A percentile compares a stretch with the other conserved stretches of the same genome.
Conservation (phyloP, 805 yeast species). For the Schwanniomyces yamadae region DNA sequence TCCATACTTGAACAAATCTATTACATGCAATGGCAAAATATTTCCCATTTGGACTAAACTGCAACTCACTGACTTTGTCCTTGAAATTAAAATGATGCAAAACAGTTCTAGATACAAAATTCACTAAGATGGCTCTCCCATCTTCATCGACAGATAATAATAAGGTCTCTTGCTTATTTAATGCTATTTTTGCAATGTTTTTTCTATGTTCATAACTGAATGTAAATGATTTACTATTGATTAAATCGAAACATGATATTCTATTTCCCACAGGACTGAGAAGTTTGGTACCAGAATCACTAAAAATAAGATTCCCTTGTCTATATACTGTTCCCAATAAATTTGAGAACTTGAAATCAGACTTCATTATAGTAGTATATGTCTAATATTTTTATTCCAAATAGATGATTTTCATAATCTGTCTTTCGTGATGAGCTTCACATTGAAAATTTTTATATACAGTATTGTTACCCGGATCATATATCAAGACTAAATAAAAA, state of each 20-base stretch:
- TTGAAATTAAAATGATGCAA: slow-evolving; percentile 93
- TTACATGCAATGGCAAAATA: slow-evolving; percentile 85
- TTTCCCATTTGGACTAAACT: slow-evolving; percentile 86
- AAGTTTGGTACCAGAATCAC: slow-evolving; percentile 80
- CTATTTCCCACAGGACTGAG: slow-evolving; percentile 94
- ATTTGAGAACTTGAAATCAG: slow-evolving; percentile 87
- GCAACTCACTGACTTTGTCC: slow-evolving; percentile 67
- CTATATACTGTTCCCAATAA: slow-evolving; percentile 92
- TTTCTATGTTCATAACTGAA: slow-evolving; percentile 91
- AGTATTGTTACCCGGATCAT: slow-evolving; percentile 6
- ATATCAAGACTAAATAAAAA: neutral
- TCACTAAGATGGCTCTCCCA: slow-evolving; percentile 90
- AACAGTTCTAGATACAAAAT: slow-evolving; percentile 78
- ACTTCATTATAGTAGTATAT: no score
- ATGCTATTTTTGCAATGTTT: slow-evolving; percentile 73
- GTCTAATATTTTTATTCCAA: neutral
- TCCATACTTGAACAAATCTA: slow-evolving; percentile 88
- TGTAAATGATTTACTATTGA: slow-evolving; percentile 82
- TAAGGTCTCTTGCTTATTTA: slow-evolving; percentile 79
- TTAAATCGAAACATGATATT: slow-evolving; percentile 82
- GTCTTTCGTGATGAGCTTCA: slow-evolving; percentile 10
- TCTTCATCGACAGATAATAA: slow-evolving; percentile 82
- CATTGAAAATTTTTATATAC: slow-evolving; percentile 7
- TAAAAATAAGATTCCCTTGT: slow-evolving; percentile 84
- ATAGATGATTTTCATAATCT: neutral